Conservation (phyloP, 129 eudicot species). For the Flaveria trinervia region DNA sequence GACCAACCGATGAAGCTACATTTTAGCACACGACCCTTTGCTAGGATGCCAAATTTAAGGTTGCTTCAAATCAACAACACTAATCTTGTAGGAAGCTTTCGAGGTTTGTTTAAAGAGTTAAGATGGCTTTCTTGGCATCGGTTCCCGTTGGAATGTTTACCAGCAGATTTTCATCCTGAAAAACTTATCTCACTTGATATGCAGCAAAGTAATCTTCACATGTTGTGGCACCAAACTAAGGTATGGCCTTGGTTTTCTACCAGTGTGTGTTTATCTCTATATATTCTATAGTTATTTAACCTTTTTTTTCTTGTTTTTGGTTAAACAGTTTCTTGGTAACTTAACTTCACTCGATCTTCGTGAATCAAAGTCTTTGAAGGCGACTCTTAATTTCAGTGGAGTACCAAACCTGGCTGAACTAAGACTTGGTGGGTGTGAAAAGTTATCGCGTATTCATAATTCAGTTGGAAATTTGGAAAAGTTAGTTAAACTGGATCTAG, state of each 20-base stretch:
- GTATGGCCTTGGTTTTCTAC: neutral
- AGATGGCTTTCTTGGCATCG: constrained; percentile 38
- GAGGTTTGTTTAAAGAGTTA: constrained; percentile 25
- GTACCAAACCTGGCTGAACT: constrained; percentile 18
- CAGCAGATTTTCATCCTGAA: constrained; percentile 25
- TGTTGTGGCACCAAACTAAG: constrained; percentile 23
- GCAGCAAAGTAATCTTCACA: constrained; percentile 29
- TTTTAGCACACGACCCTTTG: constrained; percentile 19
- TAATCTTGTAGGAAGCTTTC: constrained; percentile 21
- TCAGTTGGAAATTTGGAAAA: constrained; percentile 32
- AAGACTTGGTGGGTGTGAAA: constrained; percentile 21
- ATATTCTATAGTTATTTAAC: neutral
- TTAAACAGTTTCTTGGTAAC: constrained; percentile 22
- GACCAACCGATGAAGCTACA: neutral
- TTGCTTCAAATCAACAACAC: constrained; percentile 20
- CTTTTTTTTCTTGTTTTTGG: neutral
- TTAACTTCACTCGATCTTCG: constrained; percentile 21
- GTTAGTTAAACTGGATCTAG: constrained; percentile 20
- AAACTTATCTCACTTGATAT: constrained; percentile 28
- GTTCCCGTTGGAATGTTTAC: constrained; percentile 22
- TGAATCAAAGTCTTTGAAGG: constrained; percentile 2
- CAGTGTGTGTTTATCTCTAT: neutral
- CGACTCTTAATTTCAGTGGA: constrained; percentile 27
- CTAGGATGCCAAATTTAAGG: constrained; percentile 20
- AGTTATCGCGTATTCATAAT: constrained; percentile 7